phyloP scores from a whole-genome alignment of 768 basidiomycete species.

The Lentinula guzmanii region DNA sequence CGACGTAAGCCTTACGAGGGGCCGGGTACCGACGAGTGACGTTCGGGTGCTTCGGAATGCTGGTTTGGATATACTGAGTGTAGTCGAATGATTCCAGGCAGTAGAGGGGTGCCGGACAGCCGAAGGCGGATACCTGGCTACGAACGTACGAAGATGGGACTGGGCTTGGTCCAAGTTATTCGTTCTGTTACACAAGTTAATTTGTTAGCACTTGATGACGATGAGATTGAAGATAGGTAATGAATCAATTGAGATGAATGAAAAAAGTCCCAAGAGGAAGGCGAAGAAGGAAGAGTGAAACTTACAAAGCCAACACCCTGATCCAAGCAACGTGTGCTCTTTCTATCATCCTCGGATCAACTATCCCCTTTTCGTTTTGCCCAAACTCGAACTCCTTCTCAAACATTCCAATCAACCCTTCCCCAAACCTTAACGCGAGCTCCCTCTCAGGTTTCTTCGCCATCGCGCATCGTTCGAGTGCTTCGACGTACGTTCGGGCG shows the following conservation, averaged over 20 bases:
- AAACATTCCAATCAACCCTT: slow-evolving; percentile 62
- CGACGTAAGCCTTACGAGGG: slow-evolving; percentile 67
- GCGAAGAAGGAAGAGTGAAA: slow-evolving; percentile 6
- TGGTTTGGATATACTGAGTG: slow-evolving; percentile 25
- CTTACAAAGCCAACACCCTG: slow-evolving; percentile 57
- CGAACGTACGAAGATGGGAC: slow-evolving; percentile 54
- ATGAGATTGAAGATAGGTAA: slow-evolving; percentile 6
- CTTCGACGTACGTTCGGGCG: slow-evolving; percentile 54
- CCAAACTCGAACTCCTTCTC: slow-evolving; percentile 30
- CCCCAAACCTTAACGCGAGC: slow-evolving; percentile 44
- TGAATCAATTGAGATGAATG: neutral
- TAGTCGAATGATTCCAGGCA: neutral
- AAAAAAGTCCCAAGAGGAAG: too few relatives aligned
- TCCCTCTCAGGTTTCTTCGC: slow-evolving; percentile 40
- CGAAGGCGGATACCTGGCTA: slow-evolving; percentile 55
- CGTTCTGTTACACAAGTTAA: slow-evolving; percentile 25
- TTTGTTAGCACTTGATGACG: neutral
- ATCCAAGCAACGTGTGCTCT: slow-evolving; percentile 66
- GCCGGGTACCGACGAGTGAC: slow-evolving; percentile 44
- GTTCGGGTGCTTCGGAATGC: slow-evolving; percentile 55
- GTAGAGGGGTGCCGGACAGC: slow-evolving; percentile 31
- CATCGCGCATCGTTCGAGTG: slow-evolving; percentile 59
- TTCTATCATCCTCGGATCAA: slow-evolving; percentile 49
- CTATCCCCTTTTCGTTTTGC: slow-evolving; percentile 9
- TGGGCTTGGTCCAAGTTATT: slow-evolving; percentile 49